Conservation (phyloP, 805 yeast genomes). For the Diddensiella caesifluorescens region DNA sequence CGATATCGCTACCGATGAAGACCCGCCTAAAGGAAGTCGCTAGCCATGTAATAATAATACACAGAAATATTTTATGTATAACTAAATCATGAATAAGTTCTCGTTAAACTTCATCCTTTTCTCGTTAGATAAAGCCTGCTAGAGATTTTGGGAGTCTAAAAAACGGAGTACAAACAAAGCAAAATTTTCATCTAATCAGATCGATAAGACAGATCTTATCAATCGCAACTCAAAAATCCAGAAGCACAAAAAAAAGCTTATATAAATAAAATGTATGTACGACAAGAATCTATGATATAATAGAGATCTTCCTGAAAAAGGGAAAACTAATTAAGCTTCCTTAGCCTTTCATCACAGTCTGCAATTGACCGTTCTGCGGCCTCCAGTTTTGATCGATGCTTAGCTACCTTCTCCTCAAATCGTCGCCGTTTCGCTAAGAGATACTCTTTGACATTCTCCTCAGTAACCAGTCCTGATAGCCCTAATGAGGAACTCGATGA, state of each 20-base stretch:
- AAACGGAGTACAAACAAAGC: not conserved
- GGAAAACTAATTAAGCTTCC: too few relatives aligned
- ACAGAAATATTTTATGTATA: too few relatives aligned
- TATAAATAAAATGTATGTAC: too few relatives aligned
- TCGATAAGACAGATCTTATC: conserved; percentile 1
- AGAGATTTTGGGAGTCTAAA: too few relatives aligned
- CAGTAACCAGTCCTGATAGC: conserved; percentile 26
- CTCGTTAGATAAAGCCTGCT: too few relatives aligned
- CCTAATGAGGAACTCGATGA: conserved; percentile 9
- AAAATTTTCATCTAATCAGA: conserved; percentile 3
- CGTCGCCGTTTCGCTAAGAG: conserved; percentile 31
- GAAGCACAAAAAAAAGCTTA: too few relatives aligned
- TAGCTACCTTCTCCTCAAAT: conserved; percentile 31
- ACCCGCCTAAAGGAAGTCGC: not conserved
- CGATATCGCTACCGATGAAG: conserved; percentile 14
- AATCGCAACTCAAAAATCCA: too few relatives aligned
- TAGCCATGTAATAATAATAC: too few relatives aligned
- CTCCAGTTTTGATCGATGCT: conserved; percentile 24
- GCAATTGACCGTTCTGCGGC: conserved; percentile 26
- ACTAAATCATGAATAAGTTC: too few relatives aligned
- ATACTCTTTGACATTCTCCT: conserved; percentile 30
- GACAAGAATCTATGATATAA: not conserved
- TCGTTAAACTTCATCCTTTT: too few relatives aligned
- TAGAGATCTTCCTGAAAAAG: too few relatives aligned
- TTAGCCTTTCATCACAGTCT: conserved; percentile 29